Conservation (phyloP, 2,329 filamentous ascomycete species). For the Balansia obtecta region DNA sequence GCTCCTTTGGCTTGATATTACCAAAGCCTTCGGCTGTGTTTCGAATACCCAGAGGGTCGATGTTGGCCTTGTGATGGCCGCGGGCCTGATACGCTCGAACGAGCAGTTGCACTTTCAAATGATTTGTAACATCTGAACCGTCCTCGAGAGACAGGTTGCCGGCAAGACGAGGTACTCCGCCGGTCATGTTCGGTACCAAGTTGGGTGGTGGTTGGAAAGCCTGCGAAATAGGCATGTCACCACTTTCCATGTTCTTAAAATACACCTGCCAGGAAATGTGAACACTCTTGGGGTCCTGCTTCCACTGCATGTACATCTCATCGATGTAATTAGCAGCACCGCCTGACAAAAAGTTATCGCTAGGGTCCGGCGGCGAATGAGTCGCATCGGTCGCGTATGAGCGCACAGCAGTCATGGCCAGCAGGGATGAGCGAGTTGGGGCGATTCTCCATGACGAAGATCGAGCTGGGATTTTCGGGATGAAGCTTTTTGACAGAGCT, state of each 20-base stretch:
- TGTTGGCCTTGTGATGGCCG: constrained; percentile 95
- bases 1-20: constrained; percentile 80
- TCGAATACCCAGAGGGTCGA: constrained; percentile 90
- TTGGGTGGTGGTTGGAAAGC: constrained; percentile 94
- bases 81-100: constrained; percentile 96
- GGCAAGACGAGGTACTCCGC: constrained; percentile 61
- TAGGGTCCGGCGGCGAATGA: constrained; percentile 56
- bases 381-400: constrained; percentile 41
- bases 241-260: constrained; percentile 98
- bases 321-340: constrained; percentile 99
- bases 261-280: constrained; percentile 99
- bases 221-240: constrained; percentile 94
- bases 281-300: constrained; percentile 81
- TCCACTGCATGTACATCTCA: constrained; percentile 99
- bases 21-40: constrained; percentile 64
- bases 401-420: constrained; percentile 37
- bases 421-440: constrained; percentile 34
- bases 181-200: constrained; percentile 70
- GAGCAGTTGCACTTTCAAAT: constrained; percentile 94
- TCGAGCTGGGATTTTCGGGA: constrained; percentile 26
- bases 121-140: constrained; percentile 80
- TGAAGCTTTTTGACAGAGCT: constrained; percentile 26
- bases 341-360: constrained; percentile 91
- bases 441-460: constrained; percentile 33
- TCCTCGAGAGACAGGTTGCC: constrained; percentile 55